Evolutionary conservation across 1,284 basidiomycete species (phyloP), one percentile per base, ranked within the genome.

Genomic region (Ganoderma multipileum): DNA sequence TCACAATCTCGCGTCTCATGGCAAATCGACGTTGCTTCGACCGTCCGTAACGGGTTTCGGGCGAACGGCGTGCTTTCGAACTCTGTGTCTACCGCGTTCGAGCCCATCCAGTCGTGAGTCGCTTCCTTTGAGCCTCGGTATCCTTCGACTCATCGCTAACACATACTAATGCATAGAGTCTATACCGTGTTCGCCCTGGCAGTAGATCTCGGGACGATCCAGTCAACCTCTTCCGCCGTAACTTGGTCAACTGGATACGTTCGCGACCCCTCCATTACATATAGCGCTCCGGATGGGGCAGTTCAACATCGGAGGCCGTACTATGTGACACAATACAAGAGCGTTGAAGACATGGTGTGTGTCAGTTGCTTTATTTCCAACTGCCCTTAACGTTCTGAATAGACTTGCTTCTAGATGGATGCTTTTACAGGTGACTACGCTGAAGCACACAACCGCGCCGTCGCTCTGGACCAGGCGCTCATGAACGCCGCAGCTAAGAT

Each of bases 351-450:
- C 14, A 63, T 73, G 20, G 78, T 78, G 20, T 61, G 77, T n/a
- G 33, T 3, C 33, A 3, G 33, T 33, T 33, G 33, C 33, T 33
- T 1, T 33, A 33, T 33, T 33, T 5, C 50, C 50, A 28, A 3
- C 14, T 11, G 26, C 14, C 26, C 26, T 14, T 42, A 3, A 42
- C 33, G 8, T 47, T 47, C 44, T 47, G 44, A 47, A 20, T 4
- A 18, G 20, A n/a, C 9, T 23, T 8, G 28, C 11, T 20, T 9
- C 12, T 62, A 80, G 79, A 74, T 79, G 7, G 68, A 73, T 26
- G 73, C 72, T 39, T 74, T 80, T 52, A 64, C 80, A 7, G 39
- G 67, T 3, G 75, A 79, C 52, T 81, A 68, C 54, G n/a, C 23
- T 1, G 70, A 72, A 47, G 75, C 77, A 0, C 38, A 67, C 6